Conservation (phyloP, 805 yeast genomes). For the Jamesozyma lodderae region DNA sequence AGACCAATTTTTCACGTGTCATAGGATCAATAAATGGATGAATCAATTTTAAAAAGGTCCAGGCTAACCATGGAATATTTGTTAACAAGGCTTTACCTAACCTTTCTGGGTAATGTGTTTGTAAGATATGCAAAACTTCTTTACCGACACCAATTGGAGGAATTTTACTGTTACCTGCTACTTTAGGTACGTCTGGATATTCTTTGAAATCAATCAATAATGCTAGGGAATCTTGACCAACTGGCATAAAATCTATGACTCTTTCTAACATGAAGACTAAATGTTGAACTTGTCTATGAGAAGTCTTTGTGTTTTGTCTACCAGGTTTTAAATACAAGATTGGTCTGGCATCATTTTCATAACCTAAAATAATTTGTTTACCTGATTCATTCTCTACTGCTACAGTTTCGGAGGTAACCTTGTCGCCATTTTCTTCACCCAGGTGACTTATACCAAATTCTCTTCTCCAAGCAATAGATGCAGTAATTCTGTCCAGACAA, state of each 20-base stretch:
- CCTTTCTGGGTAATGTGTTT: slow-evolving; percentile 96
- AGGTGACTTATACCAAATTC: slow-evolving; percentile 63
- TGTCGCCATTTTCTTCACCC: slow-evolving; percentile 39
- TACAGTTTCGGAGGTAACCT: slow-evolving; percentile 46
- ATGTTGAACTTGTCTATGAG: slow-evolving; percentile 91
- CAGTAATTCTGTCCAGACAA: slow-evolving; percentile 64
- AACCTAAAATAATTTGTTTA: slow-evolving; percentile 85
- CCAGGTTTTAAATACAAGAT: slow-evolving; percentile 90
- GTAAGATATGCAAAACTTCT: slow-evolving; percentile 86
- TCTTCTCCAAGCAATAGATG: slow-evolving; percentile 86
- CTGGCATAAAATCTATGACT: slow-evolving; percentile 90
- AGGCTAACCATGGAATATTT: slow-evolving; percentile 88
- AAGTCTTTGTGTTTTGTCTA: slow-evolving; percentile 86
- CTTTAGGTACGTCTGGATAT: slow-evolving; percentile 45
- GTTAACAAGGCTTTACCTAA: slow-evolving; percentile 86
- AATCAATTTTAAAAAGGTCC: slow-evolving; percentile 84
- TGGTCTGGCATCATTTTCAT: slow-evolving; percentile 82
- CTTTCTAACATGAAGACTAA: slow-evolving; percentile 87
- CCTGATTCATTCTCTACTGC: slow-evolving; percentile 79
- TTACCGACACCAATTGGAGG: slow-evolving; percentile 88
- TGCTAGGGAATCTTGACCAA: slow-evolving; percentile 92
- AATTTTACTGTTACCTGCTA: slow-evolving; percentile 52
- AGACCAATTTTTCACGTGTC: slow-evolving; percentile 88
- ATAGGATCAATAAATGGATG: slow-evolving; percentile 95
- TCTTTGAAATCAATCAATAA: slow-evolving; percentile 86